These are phyloP conservation scores for Trichophyton schoenleinii DNA, from an alignment of 2,329 filamentous ascomycete genomes.

Conservation along the genomic window DNA sequence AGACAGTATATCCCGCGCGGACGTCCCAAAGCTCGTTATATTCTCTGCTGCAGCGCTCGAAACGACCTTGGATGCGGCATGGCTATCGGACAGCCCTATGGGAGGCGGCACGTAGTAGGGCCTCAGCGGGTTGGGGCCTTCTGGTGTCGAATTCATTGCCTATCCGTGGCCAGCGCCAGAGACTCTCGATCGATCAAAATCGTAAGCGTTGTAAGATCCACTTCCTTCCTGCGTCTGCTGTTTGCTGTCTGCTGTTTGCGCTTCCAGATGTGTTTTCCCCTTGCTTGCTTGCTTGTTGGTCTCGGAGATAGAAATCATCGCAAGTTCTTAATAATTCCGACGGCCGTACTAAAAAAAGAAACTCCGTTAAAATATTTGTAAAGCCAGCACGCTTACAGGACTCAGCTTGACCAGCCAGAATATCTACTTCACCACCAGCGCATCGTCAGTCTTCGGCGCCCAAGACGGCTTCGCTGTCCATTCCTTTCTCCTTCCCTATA, in stretches of 20 bases:
- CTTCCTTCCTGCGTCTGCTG: not conserved
- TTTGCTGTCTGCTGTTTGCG: conserved; percentile 12
- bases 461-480: not conserved
- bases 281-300: not conserved
- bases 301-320: not conserved
- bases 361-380: not conserved
- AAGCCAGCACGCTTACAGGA: not conserved
- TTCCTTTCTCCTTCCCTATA: not conserved
- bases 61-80: conserved; percentile 24
- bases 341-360: not conserved
- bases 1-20: conserved; percentile 72
- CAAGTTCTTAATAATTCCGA: not conserved
- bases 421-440: not conserved
- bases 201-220: conserved; percentile 12
- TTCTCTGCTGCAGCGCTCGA: conserved; percentile 29
- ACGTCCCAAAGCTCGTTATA: conserved; percentile 41
- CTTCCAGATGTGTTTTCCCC: conserved; percentile 8
- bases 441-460: not conserved
- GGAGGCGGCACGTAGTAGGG: conserved; percentile 54
- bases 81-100: conserved; percentile 45
- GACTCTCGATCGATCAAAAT: not conserved
- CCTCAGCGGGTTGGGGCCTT: conserved; percentile 46
- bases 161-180: conserved; percentile 4
- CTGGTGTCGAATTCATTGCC: conserved; percentile 36
- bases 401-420: not conserved